Conservation (phyloP, 495 filamentous ascomycete genomes). For the Cercophora sp. region DNA sequence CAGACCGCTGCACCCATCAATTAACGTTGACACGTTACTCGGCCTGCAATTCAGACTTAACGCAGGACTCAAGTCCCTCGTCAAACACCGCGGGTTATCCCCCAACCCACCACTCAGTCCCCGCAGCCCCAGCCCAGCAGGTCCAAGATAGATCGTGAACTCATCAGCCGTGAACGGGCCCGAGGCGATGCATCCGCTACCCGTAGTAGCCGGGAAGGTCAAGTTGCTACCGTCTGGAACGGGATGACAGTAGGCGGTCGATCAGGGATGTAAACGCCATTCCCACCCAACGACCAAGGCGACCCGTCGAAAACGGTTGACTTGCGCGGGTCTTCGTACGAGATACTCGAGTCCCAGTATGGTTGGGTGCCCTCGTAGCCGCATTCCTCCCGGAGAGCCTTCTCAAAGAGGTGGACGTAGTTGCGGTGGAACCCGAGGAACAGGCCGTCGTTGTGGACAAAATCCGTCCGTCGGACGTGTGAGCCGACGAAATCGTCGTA, state of each 20-base stretch:
- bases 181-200: slow-evolving; percentile 10
- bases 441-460: no score
- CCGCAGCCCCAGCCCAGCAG: background rate
- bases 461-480: no score
- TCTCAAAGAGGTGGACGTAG: no score
- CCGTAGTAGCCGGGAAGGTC: background rate
- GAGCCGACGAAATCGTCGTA: no score
- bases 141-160: background rate
- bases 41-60: background rate
- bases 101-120: background rate
- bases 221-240: background rate
- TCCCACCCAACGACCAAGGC: slow-evolving; percentile 37
- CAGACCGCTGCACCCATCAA: background rate
- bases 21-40: background rate
- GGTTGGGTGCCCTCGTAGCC: no score
- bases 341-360: no score
- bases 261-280: background rate
- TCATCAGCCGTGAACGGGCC: slow-evolving; percentile 4
- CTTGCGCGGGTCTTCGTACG: slow-evolving; percentile 38
- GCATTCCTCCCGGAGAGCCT: no score
- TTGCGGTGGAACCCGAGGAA: no score
- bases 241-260: background rate
- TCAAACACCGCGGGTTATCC: background rate
- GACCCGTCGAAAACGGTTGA: slow-evolving; percentile 59
- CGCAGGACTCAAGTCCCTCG: background rate